Percentiles rank a stretch among this genome's conserved stretches.
Conservation (phyloP, 1,139 yeast species). For the Geotrichum klebahnii region DNA sequence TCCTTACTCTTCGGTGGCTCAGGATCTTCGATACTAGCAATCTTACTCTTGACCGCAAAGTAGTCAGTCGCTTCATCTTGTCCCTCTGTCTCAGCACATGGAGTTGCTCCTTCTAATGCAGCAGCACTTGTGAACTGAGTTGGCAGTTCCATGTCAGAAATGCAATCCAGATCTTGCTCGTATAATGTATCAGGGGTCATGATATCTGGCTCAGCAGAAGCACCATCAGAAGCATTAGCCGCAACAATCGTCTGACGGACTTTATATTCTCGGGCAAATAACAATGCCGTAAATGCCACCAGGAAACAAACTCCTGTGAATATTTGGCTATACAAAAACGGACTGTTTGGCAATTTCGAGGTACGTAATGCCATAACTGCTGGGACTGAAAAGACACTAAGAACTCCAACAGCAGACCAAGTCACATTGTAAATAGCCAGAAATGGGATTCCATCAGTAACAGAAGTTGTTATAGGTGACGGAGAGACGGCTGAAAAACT, state of each 20-base stretch:
- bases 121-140: background rate
- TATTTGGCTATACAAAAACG: constrained; percentile 57
- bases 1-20: background rate
- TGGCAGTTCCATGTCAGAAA: too few species aligned
- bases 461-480: constrained; percentile 46
- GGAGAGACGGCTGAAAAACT: constrained; percentile 40
- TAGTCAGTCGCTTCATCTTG: background rate
- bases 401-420: constrained; percentile 48
- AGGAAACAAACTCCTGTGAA: constrained; percentile 47
- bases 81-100: constrained; percentile 1
- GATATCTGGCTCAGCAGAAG: background rate
- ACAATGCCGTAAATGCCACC: constrained; percentile 2
- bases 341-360: constrained; percentile 34
- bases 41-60: background rate
- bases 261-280: constrained; percentile 7
- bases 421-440: constrained; percentile 60
- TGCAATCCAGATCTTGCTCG: constrained; percentile 1
- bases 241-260: background rate
- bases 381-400: constrained; percentile 44
- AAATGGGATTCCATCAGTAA: constrained; percentile 44
- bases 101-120: constrained; percentile 10
- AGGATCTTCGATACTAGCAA: background rate
- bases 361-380: constrained; percentile 27
- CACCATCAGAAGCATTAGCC: background rate
- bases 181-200: constrained; percentile 4